Conservation (phyloP, 2,329 filamentous ascomycete genomes). For the Achaetomium macrosporum region DNA sequence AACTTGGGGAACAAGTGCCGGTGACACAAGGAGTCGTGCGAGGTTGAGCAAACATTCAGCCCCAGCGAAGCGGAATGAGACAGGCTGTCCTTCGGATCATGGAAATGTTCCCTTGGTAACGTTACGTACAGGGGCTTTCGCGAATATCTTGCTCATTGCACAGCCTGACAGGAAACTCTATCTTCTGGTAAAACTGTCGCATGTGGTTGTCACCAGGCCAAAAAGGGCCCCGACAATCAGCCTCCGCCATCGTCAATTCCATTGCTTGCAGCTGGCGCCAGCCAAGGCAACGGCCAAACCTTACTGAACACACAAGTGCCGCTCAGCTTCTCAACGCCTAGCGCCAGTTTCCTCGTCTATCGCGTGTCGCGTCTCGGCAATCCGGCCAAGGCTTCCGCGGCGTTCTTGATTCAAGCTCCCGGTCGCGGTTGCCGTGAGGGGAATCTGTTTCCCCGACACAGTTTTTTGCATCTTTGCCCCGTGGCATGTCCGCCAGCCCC, state of each 20-base stretch:
- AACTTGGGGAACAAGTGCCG: background rate
- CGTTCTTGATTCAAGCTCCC: background rate
- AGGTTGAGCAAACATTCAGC: background rate
- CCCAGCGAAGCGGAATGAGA: background rate
- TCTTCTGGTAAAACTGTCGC: too few species aligned
- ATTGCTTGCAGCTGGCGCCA: too few species aligned
- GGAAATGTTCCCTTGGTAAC: background rate
- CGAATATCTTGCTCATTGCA: too few species aligned
- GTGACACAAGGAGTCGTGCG: background rate
- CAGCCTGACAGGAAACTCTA: too few species aligned
- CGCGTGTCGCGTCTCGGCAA: slow-evolving; percentile 10
- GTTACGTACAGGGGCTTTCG: too few species aligned
- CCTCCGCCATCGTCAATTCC: too few species aligned
- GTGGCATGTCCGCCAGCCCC: background rate
- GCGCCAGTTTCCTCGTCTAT: background rate
- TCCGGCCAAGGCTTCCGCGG: background rate
- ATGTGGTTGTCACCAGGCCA: too few species aligned
- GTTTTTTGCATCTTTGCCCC: background rate
- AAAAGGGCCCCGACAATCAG: too few species aligned
- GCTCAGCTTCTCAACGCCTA: background rate
- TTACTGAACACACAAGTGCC: background rate
- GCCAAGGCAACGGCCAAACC: background rate
- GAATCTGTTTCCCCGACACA: slow-evolving; percentile 16
- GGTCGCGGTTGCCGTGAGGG: slow-evolving; percentile 6
- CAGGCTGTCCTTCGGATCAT: background rate